Percentiles rank a stretch among this genome's conserved stretches.
Conservation (phyloP, 768 basidiomycete species). For the Amanita subjunquillea region DNA sequence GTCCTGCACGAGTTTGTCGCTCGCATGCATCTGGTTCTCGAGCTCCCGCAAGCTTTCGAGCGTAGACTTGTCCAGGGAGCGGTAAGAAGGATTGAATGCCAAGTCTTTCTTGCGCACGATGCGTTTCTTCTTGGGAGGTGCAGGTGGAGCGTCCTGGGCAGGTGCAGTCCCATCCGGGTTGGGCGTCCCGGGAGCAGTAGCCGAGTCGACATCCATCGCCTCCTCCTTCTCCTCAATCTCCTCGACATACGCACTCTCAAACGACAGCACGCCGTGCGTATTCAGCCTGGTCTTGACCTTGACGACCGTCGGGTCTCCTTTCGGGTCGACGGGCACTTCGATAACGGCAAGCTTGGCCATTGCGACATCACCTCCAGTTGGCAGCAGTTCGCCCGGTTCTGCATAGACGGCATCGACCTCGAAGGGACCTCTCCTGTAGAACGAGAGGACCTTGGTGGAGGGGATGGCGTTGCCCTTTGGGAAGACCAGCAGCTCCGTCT, state of each 20-base stretch:
- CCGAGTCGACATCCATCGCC: slow-evolving; percentile 6
- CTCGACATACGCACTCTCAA: slow-evolving; percentile 81
- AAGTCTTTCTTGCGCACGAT: slow-evolving; percentile 78
- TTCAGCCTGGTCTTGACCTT: slow-evolving; percentile 90
- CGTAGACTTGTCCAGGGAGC: slow-evolving; percentile 51
- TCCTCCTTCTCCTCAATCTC: slow-evolving; percentile 75
- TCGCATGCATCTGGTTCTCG: slow-evolving; percentile 81
- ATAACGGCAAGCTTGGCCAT: slow-evolving; percentile 76
- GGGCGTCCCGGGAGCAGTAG: slow-evolving; percentile 39
- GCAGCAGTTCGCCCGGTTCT: slow-evolving; percentile 50
- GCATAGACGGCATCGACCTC: slow-evolving; percentile 82
- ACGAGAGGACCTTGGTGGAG: slow-evolving; percentile 91
- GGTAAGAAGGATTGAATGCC: slow-evolving; percentile 54
- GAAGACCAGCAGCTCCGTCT: slow-evolving; percentile 89
- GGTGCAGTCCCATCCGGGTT: slow-evolving; percentile 23
- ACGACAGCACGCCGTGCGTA: slow-evolving; percentile 76
- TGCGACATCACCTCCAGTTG: slow-evolving; percentile 79
- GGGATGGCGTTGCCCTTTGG: slow-evolving; percentile 77
- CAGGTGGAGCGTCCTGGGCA: slow-evolving; percentile 19
- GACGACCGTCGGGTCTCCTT: slow-evolving; percentile 69
- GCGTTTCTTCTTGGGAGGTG: slow-evolving; percentile 76
- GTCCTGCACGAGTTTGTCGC: slow-evolving; percentile 94
- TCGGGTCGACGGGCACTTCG: slow-evolving; percentile 56
- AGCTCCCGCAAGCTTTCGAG: slow-evolving; percentile 65
- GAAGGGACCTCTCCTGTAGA: slow-evolving; percentile 85